Conservation (phyloP, 208 protist genomes). For the Vickermania spadyakhi region DNA sequence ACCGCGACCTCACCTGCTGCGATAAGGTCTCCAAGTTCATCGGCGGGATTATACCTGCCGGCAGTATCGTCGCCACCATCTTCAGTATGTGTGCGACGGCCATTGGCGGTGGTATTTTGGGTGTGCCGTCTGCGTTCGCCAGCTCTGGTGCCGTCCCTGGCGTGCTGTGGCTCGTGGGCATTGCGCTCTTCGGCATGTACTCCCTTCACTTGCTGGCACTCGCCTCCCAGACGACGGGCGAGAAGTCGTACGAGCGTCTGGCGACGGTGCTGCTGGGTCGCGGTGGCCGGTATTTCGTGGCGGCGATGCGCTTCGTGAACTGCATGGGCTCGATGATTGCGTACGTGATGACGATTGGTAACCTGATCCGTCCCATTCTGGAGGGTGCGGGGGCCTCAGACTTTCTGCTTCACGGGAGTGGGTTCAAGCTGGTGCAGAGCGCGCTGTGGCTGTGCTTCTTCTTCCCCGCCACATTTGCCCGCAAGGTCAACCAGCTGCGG, state of each 20-base stretch:
- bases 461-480: constrained; percentile 59
- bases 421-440: constrained; percentile 27
- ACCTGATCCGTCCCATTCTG: constrained; percentile 47
- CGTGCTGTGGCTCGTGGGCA: constrained; percentile 46
- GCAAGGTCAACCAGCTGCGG: constrained; percentile 65
- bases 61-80: constrained; percentile 33
- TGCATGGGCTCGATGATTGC: constrained; percentile 58
- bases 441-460: constrained; percentile 48
- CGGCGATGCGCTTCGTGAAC: constrained; percentile 42
- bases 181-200: constrained; percentile 41
- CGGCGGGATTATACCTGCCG: constrained; percentile 21
- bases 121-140: constrained; percentile 37
- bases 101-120: constrained; percentile 54
- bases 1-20: neutral
- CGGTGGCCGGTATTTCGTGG: constrained; percentile 57
- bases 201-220: constrained; percentile 40
- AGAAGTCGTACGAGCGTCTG: constrained; percentile 48
- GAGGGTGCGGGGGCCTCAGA: constrained; percentile 15
- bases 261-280: constrained; percentile 30
- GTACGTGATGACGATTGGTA: constrained; percentile 62
- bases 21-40: constrained; percentile 6
- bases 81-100: constrained; percentile 56
- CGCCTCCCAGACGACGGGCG: constrained; percentile 40
- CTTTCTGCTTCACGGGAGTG: constrained; percentile 26
- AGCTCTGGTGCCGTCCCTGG: constrained; percentile 47